These are phyloP conservation scores for Lithocarpus polystachyus DNA, from an alignment of 306 rosid genomes.

Conservation along the genomic window DNA sequence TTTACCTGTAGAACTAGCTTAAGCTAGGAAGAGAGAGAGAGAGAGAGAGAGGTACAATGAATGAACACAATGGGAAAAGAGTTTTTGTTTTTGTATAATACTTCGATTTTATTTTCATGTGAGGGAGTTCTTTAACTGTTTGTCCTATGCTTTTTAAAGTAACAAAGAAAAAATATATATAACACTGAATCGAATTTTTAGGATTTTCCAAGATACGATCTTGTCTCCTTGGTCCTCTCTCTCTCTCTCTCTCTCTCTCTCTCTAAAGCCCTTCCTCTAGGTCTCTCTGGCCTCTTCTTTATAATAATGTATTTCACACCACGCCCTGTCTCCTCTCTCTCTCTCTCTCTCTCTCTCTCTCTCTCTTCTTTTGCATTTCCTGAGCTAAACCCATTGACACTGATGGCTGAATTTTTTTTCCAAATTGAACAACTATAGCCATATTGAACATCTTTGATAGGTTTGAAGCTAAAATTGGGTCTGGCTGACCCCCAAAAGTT, in stretches of 20 bases:
- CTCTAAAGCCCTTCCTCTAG: neutral
- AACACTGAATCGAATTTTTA: conserved; percentile 51
- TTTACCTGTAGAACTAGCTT: conserved; percentile 37
- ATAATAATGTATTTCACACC: conserved; percentile 10
- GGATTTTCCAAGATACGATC: conserved; percentile 77
- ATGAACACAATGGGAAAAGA: conserved; percentile 24
- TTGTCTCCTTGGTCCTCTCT: conserved; percentile 49
- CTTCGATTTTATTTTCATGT: conserved; percentile 3
- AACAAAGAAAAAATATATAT: conserved; percentile 8
- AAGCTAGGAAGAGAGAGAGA: conserved; percentile 20
- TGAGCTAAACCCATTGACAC: conserved; percentile 4
- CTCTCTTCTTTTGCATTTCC: neutral
- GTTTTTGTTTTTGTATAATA: conserved; percentile 26
- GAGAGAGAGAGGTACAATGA: conserved; percentile 38
- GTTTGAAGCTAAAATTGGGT: neutral
- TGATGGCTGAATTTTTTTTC: neutral
- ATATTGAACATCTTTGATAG: no score
- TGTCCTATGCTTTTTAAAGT: conserved; percentile 38
- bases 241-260: conserved; percentile 4
- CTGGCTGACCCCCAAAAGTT: neutral
- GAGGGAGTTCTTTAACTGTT: conserved; percentile 19
- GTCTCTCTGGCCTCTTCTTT: conserved; percentile 12
- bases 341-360: neutral
- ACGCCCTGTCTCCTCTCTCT: neutral
- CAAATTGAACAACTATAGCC: neutral